Conservation (phyloP, 805 yeast species). For the Ascoidea asiatica region DNA sequence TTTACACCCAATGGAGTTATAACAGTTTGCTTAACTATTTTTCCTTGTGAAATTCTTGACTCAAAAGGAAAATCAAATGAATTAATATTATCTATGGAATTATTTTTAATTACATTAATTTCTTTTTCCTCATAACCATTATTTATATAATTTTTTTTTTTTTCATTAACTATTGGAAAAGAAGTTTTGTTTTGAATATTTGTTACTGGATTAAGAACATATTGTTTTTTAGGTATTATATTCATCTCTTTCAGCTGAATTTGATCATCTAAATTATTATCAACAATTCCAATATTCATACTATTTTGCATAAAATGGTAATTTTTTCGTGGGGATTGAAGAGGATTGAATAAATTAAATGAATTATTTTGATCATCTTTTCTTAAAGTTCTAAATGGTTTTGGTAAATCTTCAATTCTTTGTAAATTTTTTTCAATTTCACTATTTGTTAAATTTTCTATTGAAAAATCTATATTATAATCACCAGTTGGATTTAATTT, state of each 20-base stretch:
- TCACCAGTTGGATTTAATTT: constrained; percentile 22
- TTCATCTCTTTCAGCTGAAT: too few relatives aligned
- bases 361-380: background rate
- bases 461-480: constrained; percentile 4
- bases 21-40: background rate
- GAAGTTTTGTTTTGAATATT: too few relatives aligned
- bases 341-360: background rate
- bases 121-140: background rate
- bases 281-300: background rate
- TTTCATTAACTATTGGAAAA: too few relatives aligned
- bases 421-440: background rate
- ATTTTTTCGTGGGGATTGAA: constrained; percentile 6
- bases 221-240: too few relatives aligned
- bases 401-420: background rate
- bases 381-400: background rate
- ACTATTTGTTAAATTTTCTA: constrained; percentile 3
- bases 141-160: background rate
- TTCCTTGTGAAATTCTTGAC: background rate
- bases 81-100: too few relatives aligned
- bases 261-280: too few relatives aligned
- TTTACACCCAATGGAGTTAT: background rate
- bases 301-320: background rate
- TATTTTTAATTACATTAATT: too few relatives aligned
- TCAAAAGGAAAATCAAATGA: background rate
- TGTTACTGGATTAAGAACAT: too few relatives aligned